These are phyloP conservation scores for Candolleomyces efflorescens DNA, from an alignment of 768 basidiomycete species.

Conservation along the genomic window DNA sequence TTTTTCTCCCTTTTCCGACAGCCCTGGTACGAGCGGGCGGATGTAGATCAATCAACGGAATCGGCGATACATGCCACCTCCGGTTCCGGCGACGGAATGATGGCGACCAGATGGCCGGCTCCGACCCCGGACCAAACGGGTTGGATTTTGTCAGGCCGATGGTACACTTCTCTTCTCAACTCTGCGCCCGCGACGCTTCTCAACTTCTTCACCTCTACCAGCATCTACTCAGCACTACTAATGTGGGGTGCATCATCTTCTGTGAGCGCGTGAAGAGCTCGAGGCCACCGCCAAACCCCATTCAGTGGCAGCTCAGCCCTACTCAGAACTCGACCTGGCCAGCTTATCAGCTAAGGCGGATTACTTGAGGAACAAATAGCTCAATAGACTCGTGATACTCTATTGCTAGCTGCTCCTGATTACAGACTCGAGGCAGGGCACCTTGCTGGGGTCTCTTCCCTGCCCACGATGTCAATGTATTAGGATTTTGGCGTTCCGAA, in stretches of 20 bases:
- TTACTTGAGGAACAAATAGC: not conserved
- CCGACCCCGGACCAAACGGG: not conserved
- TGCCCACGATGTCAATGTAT: not conserved
- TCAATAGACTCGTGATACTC: not conserved
- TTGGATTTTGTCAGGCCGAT: not conserved
- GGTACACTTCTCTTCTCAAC: too few species aligned
- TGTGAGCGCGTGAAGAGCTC: not conserved
- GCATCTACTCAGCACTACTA: not conserved
- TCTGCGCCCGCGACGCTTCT: not conserved
- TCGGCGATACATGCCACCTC: not conserved
- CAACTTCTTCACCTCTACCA: slow-evolving; percentile 1
- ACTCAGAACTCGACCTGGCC: not conserved
- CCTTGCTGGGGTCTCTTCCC: not conserved
- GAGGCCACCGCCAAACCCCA: not conserved
- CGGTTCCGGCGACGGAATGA: not conserved
- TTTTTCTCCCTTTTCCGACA: not conserved
- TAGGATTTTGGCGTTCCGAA: too few species aligned
- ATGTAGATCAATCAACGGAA: not conserved
- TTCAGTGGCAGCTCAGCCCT: not conserved
- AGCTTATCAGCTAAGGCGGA: not conserved
- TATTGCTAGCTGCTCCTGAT: not conserved
- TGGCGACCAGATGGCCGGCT: not conserved
- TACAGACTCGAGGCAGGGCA: not conserved
- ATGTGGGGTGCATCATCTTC: not conserved
- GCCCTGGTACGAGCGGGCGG: not conserved